Evolutionary conservation across 495 filamentous ascomycete species (phyloP).

Genomic region (Ramalina intermedia): DNA sequence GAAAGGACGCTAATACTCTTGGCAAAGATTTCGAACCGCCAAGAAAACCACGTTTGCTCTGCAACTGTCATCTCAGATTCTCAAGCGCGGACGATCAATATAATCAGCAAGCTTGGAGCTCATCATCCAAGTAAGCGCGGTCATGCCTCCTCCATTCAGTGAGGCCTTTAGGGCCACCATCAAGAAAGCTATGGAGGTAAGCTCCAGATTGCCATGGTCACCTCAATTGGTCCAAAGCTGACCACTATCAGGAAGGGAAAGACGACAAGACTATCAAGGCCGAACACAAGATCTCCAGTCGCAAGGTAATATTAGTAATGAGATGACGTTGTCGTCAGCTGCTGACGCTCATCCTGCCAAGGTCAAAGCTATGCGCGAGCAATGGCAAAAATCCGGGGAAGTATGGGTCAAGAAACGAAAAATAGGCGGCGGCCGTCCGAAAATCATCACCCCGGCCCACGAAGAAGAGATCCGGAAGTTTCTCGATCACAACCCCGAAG

Average conservation of each 20-base stretch:
- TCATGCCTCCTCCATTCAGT: slow-evolving; percentile 2
- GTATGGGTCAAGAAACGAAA: neutral
- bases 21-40: no score
- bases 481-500: slow-evolving; percentile 9
- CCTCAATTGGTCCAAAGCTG: neutral
- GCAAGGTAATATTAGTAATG: neutral
- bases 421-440: slow-evolving; percentile 4
- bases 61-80: no score
- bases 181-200: neutral
- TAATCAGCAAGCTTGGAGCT: no score
- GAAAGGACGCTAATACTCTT: no score
- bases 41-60: no score
- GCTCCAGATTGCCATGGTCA: neutral
- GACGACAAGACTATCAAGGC: neutral
- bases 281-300: slow-evolving; percentile 1
- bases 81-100: no score
- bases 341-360: neutral
- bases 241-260: slow-evolving; percentile 1
- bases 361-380: slow-evolving; percentile 7
- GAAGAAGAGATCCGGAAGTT: slow-evolving; percentile 4
- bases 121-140: no score
- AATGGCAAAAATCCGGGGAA: slow-evolving; percentile 10
- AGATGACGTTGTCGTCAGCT: neutral
- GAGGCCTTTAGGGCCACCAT: slow-evolving; percentile 3
- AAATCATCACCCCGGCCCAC: slow-evolving; percentile 6